Evolutionary conservation across 805 yeast genomes (phyloP).

Genomic region (Schwanniomyces yamadae): DNA sequence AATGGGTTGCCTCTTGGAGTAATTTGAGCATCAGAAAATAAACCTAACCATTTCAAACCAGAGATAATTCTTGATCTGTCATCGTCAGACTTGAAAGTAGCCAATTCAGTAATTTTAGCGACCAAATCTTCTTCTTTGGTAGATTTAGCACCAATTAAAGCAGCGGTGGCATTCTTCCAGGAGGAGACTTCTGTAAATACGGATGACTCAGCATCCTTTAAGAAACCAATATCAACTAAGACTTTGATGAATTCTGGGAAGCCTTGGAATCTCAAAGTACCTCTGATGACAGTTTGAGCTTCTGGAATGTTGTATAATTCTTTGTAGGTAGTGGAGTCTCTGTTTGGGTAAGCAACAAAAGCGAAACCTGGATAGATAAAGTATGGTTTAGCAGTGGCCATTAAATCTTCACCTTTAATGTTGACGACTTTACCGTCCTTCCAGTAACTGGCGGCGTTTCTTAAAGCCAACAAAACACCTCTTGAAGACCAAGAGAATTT

Average conservation of each 20-base stretch:
- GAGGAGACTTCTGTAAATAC: slow-evolving; percentile 56
- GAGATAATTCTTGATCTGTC: slow-evolving; percentile 84
- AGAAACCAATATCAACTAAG: slow-evolving; percentile 89
- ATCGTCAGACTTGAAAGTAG: slow-evolving; percentile 75
- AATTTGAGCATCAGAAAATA: slow-evolving; percentile 72
- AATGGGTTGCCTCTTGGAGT: slow-evolving; percentile 92
- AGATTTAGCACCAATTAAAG: slow-evolving; percentile 73
- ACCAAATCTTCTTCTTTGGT: slow-evolving; percentile 69
- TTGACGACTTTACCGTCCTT: slow-evolving; percentile 79
- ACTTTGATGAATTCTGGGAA: slow-evolving; percentile 98
- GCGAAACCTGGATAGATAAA: slow-evolving; percentile 94
- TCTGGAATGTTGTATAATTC: slow-evolving; percentile 94
- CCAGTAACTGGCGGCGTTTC: slow-evolving; percentile 90
- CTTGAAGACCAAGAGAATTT: slow-evolving; percentile 99
- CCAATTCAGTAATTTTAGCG: slow-evolving; percentile 71
- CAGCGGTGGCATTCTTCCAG: slow-evolving; percentile 87
- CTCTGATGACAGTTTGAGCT: slow-evolving; percentile 95
- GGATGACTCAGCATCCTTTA: slow-evolving; percentile 70
- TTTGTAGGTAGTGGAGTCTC: slow-evolving; percentile 93
- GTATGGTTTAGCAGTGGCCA: slow-evolving; percentile 94
- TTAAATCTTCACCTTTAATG: slow-evolving; percentile 84
- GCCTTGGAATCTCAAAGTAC: slow-evolving; percentile 96
- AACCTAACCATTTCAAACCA: slow-evolving; percentile 93
- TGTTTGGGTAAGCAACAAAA: slow-evolving; percentile 93
- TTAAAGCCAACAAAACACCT: slow-evolving; percentile 93